These are phyloP conservation scores for Botrytis tulipae DNA, from an alignment of 2,329 filamentous ascomycete genomes.

Conservation along the genomic window DNA sequence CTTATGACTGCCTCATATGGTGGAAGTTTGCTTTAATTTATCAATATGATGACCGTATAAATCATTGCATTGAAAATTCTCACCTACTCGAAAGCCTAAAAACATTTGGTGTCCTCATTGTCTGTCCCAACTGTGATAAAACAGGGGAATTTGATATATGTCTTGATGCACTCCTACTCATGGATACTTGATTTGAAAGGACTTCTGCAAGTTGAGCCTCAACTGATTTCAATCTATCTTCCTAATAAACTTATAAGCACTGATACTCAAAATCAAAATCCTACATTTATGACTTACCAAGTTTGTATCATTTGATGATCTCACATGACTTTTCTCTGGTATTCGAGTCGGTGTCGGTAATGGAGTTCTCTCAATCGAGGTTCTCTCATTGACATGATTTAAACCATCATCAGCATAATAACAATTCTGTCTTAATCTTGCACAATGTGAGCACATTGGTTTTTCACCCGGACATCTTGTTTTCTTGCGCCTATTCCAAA, in stretches of 20 bases:
- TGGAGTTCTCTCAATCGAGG: constrained; percentile 18
- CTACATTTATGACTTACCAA: constrained; percentile 9
- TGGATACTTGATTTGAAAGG: constrained; percentile 29
- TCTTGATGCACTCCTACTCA: constrained; percentile 22
- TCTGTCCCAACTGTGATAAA: constrained; percentile 1
- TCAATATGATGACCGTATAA: neutral
- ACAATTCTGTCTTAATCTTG: constrained; percentile 48
- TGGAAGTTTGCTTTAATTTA: constrained; percentile 37
- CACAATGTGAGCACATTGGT: constrained; percentile 49
- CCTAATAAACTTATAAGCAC: constrained; percentile 22
- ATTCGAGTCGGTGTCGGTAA: neutral
- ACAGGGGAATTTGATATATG: constrained; percentile 14
- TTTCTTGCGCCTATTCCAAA: constrained; percentile 47
- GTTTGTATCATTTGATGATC: constrained; percentile 9
- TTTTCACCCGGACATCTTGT: constrained; percentile 51
- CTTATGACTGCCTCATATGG: constrained; percentile 42
- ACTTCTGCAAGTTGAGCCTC: constrained; percentile 36
- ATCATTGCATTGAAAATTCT: neutral
- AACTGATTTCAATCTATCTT: constrained; percentile 34
- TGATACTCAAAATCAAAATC: too few relatives aligned
- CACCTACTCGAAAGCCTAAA: constrained; percentile 25
- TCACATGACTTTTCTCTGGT: neutral
- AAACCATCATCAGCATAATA: constrained; percentile 42
- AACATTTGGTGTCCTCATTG: constrained; percentile 4
- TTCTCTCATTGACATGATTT: constrained; percentile 21